Base-by-base conservation (phyloP, 805 yeast species). In the Saccharomyces mikatae region DNA sequence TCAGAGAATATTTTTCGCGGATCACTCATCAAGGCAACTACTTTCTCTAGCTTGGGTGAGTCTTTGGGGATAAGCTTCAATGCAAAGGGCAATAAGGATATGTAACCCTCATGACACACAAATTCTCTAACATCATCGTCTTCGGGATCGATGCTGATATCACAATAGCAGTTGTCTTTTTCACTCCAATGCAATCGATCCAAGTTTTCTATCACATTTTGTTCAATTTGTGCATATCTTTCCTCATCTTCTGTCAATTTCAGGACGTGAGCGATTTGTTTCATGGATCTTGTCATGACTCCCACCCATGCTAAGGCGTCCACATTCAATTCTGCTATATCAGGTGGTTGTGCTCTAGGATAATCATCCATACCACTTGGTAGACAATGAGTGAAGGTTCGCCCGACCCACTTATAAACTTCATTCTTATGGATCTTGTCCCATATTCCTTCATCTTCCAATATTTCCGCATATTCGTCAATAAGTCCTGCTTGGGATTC, bases 311-410 rank as follows among this genome's bases (percentile, higher is more conserved):
- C 78, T 49, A 92, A 72, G 54, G 92, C 75, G 66, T 94, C 99
- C 31, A 94, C 94, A 62, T 94, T 87, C 50, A 94, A 75, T 71
- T 94, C 99, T 1, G 95, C 95, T 46, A 84, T 77, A 68, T 89
- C 96, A 1, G 95, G 92, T 6, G 80, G 81, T 28, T 75, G 73
- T 1, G 90, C 85, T 58, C 99, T 80, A 36, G 99, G 99, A 65
- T 91, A 94, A 66, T 94, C 99, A 70, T 94, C 99, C 41, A 94
- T 69, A 0, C 99, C 99, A 69, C 95, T 86, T 8, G 99, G 94
- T 52, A 92, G 75, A 67, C 96, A 87, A 63, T 89, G 97, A 2
- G 84, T 80, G 22, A 76, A 74, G 0, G 97, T 87, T 60, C 98
- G 81, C 4, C 98, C 99, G 55, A 89, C 80, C 99, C 99, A 94